phyloP scores from a whole-genome alignment of 495 filamentous ascomycete species.

The Amphirosellinia nigrospora region DNA sequence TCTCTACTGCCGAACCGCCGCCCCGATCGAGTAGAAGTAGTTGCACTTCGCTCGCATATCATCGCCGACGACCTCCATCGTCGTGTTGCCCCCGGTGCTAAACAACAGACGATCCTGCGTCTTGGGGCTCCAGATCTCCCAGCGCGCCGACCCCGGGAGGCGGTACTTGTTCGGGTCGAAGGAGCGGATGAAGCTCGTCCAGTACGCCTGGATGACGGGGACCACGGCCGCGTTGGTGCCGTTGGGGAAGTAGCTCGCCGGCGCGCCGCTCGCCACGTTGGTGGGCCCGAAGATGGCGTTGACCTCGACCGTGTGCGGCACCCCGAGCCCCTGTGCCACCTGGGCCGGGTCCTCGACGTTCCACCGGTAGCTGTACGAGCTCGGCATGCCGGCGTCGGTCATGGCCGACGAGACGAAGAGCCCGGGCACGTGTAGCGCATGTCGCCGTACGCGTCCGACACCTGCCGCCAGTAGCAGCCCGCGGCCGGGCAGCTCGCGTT shows the following conservation, averaged over 20 bases:
- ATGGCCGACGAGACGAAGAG: constrained; percentile 60
- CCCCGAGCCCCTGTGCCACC: constrained; percentile 60
- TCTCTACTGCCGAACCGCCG: constrained; percentile 19
- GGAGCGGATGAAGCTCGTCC: constrained; percentile 69
- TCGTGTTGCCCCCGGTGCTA: constrained; percentile 57
- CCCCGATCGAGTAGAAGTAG: constrained; percentile 48
- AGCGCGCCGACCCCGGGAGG: constrained; percentile 37
- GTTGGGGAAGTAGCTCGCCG: constrained; percentile 58
- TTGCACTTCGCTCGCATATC: constrained; percentile 57
- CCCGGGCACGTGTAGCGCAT: constrained; percentile 75
- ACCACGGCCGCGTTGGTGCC: constrained; percentile 57
- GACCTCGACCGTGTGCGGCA: constrained; percentile 66
- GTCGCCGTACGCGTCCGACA: constrained; percentile 70
- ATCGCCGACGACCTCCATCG: constrained; percentile 61
- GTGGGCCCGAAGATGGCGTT: constrained; percentile 64
- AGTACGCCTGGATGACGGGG: constrained; percentile 68
- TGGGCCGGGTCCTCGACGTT: constrained; percentile 63
- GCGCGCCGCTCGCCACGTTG: constrained; percentile 39
- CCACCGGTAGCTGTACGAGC: constrained; percentile 69
- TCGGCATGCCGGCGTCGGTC: constrained; percentile 40
- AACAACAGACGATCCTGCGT: constrained; percentile 58
- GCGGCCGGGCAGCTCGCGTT: constrained; percentile 46
- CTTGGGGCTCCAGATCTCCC: constrained; percentile 39
- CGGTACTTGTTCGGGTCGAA: constrained; percentile 67
- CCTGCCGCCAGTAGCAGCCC: constrained; percentile 64